Percentiles rank a stretch among this genome's conserved stretches.
Evolutionary conservation across 1,139 yeast species (phyloP).

Genomic region (Suhomyces panamericanus): DNA sequence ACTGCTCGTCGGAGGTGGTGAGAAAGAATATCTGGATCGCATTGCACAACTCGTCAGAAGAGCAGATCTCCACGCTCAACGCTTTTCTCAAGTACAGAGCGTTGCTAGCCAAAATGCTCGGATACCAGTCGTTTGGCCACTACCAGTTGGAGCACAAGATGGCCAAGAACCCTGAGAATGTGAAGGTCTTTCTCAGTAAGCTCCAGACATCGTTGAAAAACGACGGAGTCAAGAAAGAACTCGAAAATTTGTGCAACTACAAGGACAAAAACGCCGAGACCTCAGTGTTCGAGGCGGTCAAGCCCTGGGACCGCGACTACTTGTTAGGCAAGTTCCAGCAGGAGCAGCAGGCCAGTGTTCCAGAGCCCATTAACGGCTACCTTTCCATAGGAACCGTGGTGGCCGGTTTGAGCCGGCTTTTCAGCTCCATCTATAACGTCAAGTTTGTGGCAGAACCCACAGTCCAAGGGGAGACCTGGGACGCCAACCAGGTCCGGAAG

Average conservation of each 20-base stretch:
- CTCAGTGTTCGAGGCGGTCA: slow-evolving; percentile 38
- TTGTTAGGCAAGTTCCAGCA: slow-evolving; percentile 32
- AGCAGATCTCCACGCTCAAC: slow-evolving; percentile 62
- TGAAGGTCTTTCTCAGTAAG: slow-evolving; percentile 62
- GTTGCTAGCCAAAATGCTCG: slow-evolving; percentile 71
- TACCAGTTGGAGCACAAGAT: slow-evolving; percentile 87
- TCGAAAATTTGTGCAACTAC: slow-evolving; percentile 42
- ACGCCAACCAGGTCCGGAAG: slow-evolving; percentile 74
- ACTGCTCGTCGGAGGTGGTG: slow-evolving; percentile 55
- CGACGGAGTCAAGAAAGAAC: slow-evolving; percentile 60
- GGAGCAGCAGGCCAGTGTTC: slow-evolving; percentile 3
- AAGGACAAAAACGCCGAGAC: slow-evolving; percentile 26
- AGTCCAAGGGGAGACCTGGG: slow-evolving; percentile 83
- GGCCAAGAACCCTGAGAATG: slow-evolving; percentile 83
- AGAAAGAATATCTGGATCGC: slow-evolving; percentile 75
- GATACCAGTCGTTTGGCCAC: slow-evolving; percentile 68
- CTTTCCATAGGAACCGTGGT: slow-evolving; percentile 87
- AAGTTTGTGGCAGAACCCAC: slow-evolving; percentile 67
- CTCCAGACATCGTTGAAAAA: slow-evolving; percentile 47
- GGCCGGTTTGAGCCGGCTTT: slow-evolving; percentile 75
- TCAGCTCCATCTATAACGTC: slow-evolving; percentile 72
- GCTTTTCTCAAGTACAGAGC: slow-evolving; percentile 66
- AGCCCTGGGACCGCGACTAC: slow-evolving; percentile 94
- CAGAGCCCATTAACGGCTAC: slow-evolving; percentile 37
- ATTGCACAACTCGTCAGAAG: slow-evolving; percentile 56